phyloP scores from a whole-genome alignment of 257 asterid species.

The Dorcoceras hygrometricum region DNA sequence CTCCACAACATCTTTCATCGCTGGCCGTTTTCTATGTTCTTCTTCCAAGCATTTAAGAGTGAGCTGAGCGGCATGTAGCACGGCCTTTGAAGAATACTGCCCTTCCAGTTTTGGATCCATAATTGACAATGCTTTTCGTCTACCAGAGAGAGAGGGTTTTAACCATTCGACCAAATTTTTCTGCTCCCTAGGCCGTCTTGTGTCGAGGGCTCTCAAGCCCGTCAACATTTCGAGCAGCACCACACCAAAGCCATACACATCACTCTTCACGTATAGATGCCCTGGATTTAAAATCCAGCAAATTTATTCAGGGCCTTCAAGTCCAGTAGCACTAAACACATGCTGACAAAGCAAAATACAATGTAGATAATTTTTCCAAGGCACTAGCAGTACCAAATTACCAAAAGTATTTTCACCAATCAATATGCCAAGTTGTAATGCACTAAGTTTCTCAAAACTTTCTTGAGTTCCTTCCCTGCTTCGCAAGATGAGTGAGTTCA shows the following conservation, averaged over 20 bases:
- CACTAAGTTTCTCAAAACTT: neutral
- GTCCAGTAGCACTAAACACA: neutral
- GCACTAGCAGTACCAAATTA: neutral
- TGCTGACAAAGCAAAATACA: neutral
- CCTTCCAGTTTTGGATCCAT: conserved; percentile 49
- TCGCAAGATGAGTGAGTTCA: neutral
- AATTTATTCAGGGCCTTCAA: neutral
- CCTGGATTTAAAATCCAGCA: conserved; percentile 29
- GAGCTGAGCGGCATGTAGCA: conserved; percentile 40
- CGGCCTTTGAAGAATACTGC: conserved; percentile 44
- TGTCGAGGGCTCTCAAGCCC: conserved; percentile 46
- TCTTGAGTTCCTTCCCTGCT: neutral
- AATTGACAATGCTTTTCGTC: conserved; percentile 33
- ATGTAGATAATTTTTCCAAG: neutral
- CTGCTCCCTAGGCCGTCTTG: conserved; percentile 35
- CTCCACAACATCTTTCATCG: conserved; percentile 45
- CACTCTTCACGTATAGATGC: conserved; percentile 57
- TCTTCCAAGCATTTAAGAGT: conserved; percentile 44
- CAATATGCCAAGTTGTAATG: neutral
- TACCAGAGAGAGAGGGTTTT: conserved; percentile 37
- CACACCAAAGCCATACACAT: conserved; percentile 62
- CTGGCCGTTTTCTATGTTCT: conserved; percentile 45
- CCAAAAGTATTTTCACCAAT: neutral
- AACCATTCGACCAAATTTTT: conserved; percentile 43
- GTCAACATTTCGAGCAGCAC: conserved; percentile 63